phyloP scores from a whole-genome alignment of 352 stramenopile genomes.

The Plasmopara muralis region DNA sequence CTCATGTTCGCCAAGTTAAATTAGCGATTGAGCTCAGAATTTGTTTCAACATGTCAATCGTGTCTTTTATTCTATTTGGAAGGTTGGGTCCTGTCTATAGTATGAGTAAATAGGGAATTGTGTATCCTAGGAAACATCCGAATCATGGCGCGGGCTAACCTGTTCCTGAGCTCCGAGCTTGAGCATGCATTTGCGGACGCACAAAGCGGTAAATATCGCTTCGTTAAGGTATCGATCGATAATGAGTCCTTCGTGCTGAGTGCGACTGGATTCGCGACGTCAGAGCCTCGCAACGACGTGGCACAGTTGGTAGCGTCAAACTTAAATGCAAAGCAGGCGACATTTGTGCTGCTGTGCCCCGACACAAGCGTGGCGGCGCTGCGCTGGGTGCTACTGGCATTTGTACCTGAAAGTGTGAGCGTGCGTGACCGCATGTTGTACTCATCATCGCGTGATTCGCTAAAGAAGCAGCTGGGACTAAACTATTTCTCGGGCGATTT shows the following conservation, averaged over 20 bases:
- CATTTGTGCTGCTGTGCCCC: conserved; percentile 73
- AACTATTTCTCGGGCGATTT: conserved; percentile 89
- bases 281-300: conserved; percentile 40
- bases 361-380: conserved; percentile 62
- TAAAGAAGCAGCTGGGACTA: conserved; percentile 87
- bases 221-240: conserved; percentile 59
- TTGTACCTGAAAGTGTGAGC: conserved; percentile 66
- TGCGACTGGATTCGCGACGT: conserved; percentile 29
- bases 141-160: conserved; percentile 57
- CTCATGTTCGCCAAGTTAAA: conserved; percentile 15
- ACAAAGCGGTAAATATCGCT: conserved; percentile 60
- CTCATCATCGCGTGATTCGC: conserved; percentile 84
- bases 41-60: conserved; percentile 1
- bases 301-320: conserved; percentile 21
- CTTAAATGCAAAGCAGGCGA: conserved; percentile 36
- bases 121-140: too few relatives aligned
- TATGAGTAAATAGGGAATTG: neutral
- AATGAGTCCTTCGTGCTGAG: conserved; percentile 58
- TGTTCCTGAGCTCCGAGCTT: conserved; percentile 54
- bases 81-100: neutral
- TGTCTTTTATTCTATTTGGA: neutral
- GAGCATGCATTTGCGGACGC: conserved; percentile 64
- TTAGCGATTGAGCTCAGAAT: conserved; percentile 2
- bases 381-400: conserved; percentile 75
- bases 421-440: conserved; percentile 90